Conservation (phyloP, 2,329 filamentous ascomycete species). For the Gliomastix tumulicola region DNA sequence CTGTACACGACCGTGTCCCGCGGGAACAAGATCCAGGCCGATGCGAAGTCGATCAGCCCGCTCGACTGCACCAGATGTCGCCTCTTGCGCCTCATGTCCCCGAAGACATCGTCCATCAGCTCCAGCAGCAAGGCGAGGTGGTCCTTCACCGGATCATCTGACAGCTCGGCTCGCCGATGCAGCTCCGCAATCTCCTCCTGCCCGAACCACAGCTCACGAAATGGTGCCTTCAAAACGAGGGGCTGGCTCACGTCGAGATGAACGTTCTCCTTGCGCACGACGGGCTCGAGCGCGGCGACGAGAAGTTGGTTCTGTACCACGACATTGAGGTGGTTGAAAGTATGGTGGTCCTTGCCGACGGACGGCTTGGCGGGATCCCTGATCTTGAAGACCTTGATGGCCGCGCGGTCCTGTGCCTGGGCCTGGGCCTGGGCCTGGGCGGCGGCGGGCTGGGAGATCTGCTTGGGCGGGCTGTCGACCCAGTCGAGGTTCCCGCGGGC, state of each 20-base stretch:
- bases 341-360: slow-evolving; percentile 26
- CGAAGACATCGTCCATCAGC: slow-evolving; percentile 33
- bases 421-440: too few relatives aligned
- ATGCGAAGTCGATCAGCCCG: slow-evolving; percentile 30
- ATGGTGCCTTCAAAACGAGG: slow-evolving; percentile 28
- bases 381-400: slow-evolving; percentile 39
- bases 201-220: slow-evolving; percentile 34
- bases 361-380: slow-evolving; percentile 32
- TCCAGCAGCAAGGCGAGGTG: slow-evolving; percentile 31
- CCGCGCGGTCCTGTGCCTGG: slow-evolving; percentile 27
- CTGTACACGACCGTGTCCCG: slow-evolving; percentile 28
- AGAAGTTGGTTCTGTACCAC: slow-evolving; percentile 34
- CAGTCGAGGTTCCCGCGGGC: slow-evolving; percentile 20
- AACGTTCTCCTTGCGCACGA: slow-evolving; percentile 31
- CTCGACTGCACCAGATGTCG: slow-evolving; percentile 24
- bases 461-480: slow-evolving; percentile 32
- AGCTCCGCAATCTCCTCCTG: slow-evolving; percentile 31
- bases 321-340: too few relatives aligned
- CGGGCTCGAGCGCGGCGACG: slow-evolving; percentile 31
- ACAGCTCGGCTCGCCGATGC: slow-evolving; percentile 14
- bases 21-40: slow-evolving; percentile 38
- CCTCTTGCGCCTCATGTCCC: slow-evolving; percentile 24
- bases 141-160: slow-evolving; percentile 19
- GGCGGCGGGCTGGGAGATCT: slow-evolving; percentile 26
- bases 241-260: slow-evolving; percentile 27